Evolutionary conservation across 1,139 yeast genomes (phyloP).

Genomic region (Nakaseomyces uthaithaninus): DNA sequence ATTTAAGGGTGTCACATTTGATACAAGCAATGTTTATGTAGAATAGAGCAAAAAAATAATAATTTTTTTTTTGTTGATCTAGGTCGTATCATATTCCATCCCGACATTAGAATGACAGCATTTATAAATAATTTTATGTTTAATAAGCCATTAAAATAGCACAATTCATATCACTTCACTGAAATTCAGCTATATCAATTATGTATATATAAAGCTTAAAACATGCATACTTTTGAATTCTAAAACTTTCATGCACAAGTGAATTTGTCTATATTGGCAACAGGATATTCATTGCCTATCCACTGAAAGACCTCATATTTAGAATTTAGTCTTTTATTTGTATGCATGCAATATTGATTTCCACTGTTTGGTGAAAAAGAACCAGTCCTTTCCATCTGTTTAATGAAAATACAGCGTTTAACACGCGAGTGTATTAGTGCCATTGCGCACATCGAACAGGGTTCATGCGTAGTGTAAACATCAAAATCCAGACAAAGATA

Average conservation of each 20-base stretch:
- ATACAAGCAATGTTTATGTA: slow-evolving; percentile 22
- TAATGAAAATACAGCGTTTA: slow-evolving; percentile 55
- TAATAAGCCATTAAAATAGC: too few relatives aligned
- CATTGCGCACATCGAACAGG: slow-evolving; percentile 96
- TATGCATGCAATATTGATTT: slow-evolving; percentile 66
- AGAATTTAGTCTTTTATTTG: slow-evolving; percentile 66
- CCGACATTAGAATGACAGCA: too few relatives aligned
- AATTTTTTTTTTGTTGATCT: too few relatives aligned
- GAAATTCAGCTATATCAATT: too few relatives aligned
- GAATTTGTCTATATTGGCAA: neutral
- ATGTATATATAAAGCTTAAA: too few relatives aligned
- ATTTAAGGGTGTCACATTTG: slow-evolving; percentile 46
- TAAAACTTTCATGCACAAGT: neutral
- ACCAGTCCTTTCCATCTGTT: slow-evolving; percentile 43
- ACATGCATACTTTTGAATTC: neutral
- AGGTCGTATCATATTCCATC: too few relatives aligned
- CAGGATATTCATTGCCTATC: slow-evolving; percentile 2
- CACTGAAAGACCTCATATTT: slow-evolving; percentile 63
- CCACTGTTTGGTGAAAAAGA: slow-evolving; percentile 52
- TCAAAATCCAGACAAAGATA: slow-evolving; percentile 73
- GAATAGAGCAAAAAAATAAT: too few relatives aligned
- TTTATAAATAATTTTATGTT: too few relatives aligned
- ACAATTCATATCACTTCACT: too few relatives aligned
- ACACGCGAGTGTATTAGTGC: slow-evolving; percentile 89
- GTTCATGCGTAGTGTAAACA: slow-evolving; percentile 89